A percentile compares a stretch with the other conserved stretches of the same genome.
Conservation (phyloP, 208 protist species). For the Trypanosoma melophagium region DNA sequence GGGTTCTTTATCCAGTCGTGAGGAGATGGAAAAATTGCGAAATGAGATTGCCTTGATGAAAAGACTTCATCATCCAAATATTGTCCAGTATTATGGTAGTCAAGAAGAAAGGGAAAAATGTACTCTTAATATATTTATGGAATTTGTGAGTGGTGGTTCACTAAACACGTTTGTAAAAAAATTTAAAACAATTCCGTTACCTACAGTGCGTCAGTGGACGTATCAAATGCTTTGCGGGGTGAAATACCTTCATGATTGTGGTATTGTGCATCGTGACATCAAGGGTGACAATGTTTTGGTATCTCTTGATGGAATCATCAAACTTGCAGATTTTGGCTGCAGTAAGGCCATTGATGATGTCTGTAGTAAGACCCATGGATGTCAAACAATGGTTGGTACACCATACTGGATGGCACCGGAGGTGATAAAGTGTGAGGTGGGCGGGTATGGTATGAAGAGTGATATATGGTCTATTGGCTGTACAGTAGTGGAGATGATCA, state of each 20-base stretch:
- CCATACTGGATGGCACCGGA: constrained; percentile 93
- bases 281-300: constrained; percentile 92
- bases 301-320: constrained; percentile 80
- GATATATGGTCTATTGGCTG: constrained; percentile 95
- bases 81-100: constrained; percentile 91
- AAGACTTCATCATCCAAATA: constrained; percentile 86
- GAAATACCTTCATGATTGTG: constrained; percentile 86
- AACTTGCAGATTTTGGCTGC: constrained; percentile 93
- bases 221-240: constrained; percentile 91
- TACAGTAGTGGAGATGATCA: constrained; percentile 93
- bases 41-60: constrained; percentile 87
- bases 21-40: constrained; percentile 79
- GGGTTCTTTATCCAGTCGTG: constrained; percentile 50
- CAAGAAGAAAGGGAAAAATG: constrained; percentile 58
- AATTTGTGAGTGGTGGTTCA: constrained; percentile 86
- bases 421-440: constrained; percentile 84
- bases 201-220: constrained; percentile 80
- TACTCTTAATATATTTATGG: constrained; percentile 92
- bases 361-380: constrained; percentile 76
- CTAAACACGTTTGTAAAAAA: constrained; percentile 79
- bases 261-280: constrained; percentile 91
- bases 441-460: constrained; percentile 90
- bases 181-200: constrained; percentile 71
- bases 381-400: constrained; percentile 84
- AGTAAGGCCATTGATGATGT: constrained; percentile 85